Base-by-base conservation (phyloP, 495 filamentous ascomycete species). In the Chaetomium fimeti region DNA sequence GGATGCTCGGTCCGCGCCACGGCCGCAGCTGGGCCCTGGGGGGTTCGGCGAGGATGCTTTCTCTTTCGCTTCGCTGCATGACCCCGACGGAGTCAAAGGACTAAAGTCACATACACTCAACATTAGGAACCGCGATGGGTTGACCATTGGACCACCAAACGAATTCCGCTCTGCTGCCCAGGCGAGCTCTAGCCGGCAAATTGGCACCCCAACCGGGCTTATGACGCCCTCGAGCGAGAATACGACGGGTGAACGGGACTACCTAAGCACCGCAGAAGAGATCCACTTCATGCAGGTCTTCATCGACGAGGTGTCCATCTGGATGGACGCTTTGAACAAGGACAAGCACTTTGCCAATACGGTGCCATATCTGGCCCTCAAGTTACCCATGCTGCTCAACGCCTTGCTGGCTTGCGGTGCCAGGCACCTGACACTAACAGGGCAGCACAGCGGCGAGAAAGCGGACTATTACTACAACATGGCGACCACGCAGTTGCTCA, bases 311-410 rank as follows among this genome's bases (percentile, higher is more conserved):
- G 89, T 98, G 18, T 92, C 90, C 4, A 75, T 90, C 20, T 96
- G 93, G 90, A 94, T 98, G 91, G 94, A 98, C 74, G 90, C 86
- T 54, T 85, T 97, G 79, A 90, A 97, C 78, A 83, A 84, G 32
- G 82, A 85, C 71, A 95, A 96, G 79, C 91, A 97, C 83, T 98
- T 98, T 72, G 89, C 90, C 29, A 85, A 88, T 62, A 78, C 90
- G 38, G 78, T 97, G 12, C 94, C 94, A 3, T 90, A 89, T 66
- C 86, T 92, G 70, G 86, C 93, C 9, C 80, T 97, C 42, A 79
- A 85, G 54, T 89, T 95, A 67, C 91, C 92, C 4, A 91, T 97
- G 88, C 81, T 98, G n/a, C 82, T 93, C 16, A 93, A 97, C 68
- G 91, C 93, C 12, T 87, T 96, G 69, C 75, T 97, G 53, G 93